These are phyloP conservation scores for Trichoderma pleuroti DNA, from an alignment of 2,329 filamentous ascomycete species.

Conservation along the genomic window DNA sequence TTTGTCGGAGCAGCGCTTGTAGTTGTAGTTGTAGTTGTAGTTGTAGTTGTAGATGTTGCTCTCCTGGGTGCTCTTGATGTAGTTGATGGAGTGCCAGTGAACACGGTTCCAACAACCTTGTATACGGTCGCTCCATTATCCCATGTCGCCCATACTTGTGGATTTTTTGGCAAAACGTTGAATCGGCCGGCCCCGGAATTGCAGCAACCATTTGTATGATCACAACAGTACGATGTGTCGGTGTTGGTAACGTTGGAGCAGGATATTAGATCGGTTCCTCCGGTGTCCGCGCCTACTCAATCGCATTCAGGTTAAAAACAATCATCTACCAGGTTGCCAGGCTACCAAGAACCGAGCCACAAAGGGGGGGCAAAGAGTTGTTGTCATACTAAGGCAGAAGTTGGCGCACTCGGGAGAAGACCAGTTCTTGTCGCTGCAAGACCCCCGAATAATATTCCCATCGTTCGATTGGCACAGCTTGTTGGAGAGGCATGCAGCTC, in stretches of 20 bases:
- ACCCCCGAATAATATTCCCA: neutral
- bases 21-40: neutral
- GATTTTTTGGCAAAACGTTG: neutral
- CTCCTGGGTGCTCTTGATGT: neutral
- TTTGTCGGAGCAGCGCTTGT: neutral
- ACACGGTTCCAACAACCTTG: neutral
- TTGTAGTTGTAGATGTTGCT: neutral
- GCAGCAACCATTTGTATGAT: neutral
- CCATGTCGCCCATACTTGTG: neutral
- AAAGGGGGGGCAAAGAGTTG: neutral
- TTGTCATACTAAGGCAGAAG: neutral
- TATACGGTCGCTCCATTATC: neutral
- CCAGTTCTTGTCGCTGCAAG: neutral
- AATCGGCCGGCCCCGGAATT: neutral
- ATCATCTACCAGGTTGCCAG: neutral
- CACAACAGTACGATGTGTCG: neutral
- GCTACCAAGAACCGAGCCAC: neutral
- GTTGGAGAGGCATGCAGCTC: neutral
- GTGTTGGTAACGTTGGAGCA: conserved; percentile 1
- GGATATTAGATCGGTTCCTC: conserved; percentile 7
- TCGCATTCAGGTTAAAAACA: neutral
- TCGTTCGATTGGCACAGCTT: neutral
- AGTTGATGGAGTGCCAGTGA: neutral
- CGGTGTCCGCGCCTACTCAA: neutral
- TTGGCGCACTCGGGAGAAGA: neutral